These are phyloP conservation scores for Candida pseudocylindracea DNA, from an alignment of 1,139 yeast species.

Conservation along the genomic window DNA sequence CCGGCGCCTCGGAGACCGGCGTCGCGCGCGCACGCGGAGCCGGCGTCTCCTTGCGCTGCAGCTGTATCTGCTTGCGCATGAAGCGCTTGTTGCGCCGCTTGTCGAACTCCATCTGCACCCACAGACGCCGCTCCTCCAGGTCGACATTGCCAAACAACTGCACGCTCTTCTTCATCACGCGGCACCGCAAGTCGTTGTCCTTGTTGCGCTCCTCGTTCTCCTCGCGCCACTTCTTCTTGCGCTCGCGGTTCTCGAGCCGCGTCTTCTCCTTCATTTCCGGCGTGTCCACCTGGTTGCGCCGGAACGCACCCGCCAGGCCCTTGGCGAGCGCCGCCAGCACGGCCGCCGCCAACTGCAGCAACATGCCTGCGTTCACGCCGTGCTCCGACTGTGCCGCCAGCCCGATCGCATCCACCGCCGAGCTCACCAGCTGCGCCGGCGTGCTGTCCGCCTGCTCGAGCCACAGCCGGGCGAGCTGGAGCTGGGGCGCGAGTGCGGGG, in stretches of 20 bases:
- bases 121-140: conserved; percentile 28
- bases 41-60: too few species aligned
- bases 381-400: not conserved
- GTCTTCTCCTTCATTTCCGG: conserved; percentile 31
- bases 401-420: conserved; percentile 2
- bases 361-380: not conserved
- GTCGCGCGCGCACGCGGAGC: too few species aligned
- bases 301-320: not conserved
- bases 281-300: conserved; percentile 7
- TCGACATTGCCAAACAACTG: conserved; percentile 40
- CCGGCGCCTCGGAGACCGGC: too few species aligned
- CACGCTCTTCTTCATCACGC: conserved; percentile 56
- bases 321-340: not conserved
- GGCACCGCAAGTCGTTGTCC: conserved; percentile 64
- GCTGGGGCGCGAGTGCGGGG: conserved; percentile 3
- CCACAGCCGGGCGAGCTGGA: conserved; percentile 7
- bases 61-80: not conserved
- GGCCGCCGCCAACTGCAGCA: not conserved
- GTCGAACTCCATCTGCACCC: conserved; percentile 62
- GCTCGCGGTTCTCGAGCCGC: conserved; percentile 52
- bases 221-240: conserved; percentile 85
- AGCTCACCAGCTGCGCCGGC: conserved; percentile 10
- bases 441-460: conserved; percentile 9
- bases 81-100: conserved; percentile 35
- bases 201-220: conserved; percentile 63